A percentile compares a stretch with the other conserved stretches of the same genome.
phyloP scores from a whole-genome alignment of 371 early-diverging fungal species.

The Batrachochytrium dendrobatidis region DNA sequence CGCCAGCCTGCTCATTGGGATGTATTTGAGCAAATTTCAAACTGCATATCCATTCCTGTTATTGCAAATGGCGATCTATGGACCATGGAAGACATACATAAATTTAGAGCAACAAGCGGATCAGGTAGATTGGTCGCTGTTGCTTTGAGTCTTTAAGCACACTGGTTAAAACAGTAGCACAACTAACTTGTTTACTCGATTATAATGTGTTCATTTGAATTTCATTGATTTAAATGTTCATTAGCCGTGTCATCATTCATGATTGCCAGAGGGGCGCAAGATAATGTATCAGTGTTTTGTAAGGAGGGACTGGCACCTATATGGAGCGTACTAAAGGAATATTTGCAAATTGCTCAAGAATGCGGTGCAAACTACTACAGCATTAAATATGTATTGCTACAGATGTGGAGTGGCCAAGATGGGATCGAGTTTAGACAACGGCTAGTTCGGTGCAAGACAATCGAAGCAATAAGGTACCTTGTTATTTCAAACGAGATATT shows the following conservation, averaged over 20 bases:
- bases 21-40: conserved; percentile 60
- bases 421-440: conserved; percentile 10
- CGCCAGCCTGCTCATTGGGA: conserved; percentile 79
- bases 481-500: too few species aligned
- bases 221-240: not conserved
- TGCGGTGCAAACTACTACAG: conserved; percentile 69
- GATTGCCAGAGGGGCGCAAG: conserved; percentile 82
- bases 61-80: conserved; percentile 91
- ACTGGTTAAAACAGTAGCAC: not conserved
- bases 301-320: conserved; percentile 51
- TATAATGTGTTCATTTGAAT: not conserved
- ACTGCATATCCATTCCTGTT: conserved; percentile 67
- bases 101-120: conserved; percentile 30
- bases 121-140: not conserved
- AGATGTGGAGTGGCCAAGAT: conserved; percentile 50
- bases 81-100: conserved; percentile 50
- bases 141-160: not conserved
- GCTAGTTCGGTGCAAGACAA: conserved; percentile 47
- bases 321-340: conserved; percentile 50
- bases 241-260: conserved; percentile 60
- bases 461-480: conserved; percentile 22
- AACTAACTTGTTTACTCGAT: not conserved
- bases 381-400: conserved; percentile 81
- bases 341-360: conserved; percentile 58
- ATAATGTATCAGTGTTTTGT: conserved; percentile 77